Conservation (phyloP, 441 rosid species). For the Populus tomentosa region DNA sequence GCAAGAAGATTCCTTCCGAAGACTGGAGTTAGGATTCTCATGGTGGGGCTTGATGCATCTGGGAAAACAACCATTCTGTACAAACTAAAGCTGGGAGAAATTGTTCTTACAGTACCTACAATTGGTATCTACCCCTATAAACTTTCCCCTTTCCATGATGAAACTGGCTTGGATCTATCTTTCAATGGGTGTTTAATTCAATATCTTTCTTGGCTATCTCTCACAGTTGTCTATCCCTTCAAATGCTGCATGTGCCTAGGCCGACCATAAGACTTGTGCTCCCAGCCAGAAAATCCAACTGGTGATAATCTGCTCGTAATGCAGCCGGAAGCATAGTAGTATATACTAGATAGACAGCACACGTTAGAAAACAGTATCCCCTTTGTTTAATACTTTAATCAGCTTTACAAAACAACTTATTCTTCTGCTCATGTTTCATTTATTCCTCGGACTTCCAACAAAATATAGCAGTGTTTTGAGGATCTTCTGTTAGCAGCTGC, state of each 20-base stretch:
- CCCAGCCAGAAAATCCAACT: neutral
- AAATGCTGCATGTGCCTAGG: neutral
- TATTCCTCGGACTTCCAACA: neutral
- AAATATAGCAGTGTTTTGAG: neutral
- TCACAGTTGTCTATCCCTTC: neutral
- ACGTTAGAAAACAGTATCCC: neutral
- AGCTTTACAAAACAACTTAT: neutral
- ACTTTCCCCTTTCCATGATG: neutral
- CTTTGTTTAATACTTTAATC: neutral
- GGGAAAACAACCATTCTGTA: conserved; percentile 74
- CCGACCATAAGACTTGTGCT: neutral
- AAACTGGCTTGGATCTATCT: neutral
- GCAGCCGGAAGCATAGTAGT: neutral
- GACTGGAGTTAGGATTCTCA: conserved; percentile 44
- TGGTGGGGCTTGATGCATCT: conserved; percentile 79
- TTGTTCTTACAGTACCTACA: conserved; percentile 56
- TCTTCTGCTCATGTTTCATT: neutral
- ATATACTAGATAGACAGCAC: neutral
- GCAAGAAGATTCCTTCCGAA: conserved; percentile 42
- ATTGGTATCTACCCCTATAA: conserved; percentile 36
- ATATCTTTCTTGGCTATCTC: neutral
- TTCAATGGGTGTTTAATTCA: neutral
- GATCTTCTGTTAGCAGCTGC: neutral
- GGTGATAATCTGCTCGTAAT: neutral
- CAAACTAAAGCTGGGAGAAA: conserved; percentile 68